Evolutionary conservation across 257 asterid genomes (phyloP).

Genomic region (Orobanche coerulescens): DNA sequence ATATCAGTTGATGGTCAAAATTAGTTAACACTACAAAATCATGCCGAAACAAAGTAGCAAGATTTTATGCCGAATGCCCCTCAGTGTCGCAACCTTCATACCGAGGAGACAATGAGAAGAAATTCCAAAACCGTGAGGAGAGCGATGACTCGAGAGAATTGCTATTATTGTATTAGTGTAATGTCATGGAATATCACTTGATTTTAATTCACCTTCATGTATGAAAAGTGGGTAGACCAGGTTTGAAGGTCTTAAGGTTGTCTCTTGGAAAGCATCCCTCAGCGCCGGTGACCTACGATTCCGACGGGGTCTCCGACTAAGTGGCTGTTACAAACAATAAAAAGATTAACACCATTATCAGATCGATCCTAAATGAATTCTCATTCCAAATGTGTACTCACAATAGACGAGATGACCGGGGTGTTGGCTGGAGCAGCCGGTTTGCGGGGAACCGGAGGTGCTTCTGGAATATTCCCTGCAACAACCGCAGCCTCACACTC

Average conservation of each 20-base stretch:
- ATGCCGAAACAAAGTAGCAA: too few species aligned
- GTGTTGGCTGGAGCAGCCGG: slow-evolving; percentile 80
- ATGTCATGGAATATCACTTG: too few species aligned
- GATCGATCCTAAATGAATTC: background rate
- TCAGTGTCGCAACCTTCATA: too few species aligned
- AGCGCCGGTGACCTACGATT: slow-evolving; percentile 66
- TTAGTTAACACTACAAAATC: too few species aligned
- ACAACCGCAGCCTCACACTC: slow-evolving; percentile 87
- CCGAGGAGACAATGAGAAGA: too few species aligned
- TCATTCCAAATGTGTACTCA: slow-evolving; percentile 26
- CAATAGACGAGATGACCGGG: slow-evolving; percentile 54
- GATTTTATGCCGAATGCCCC: too few species aligned
- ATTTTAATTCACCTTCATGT: slow-evolving; percentile 64
- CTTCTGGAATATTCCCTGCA: slow-evolving; percentile 77
- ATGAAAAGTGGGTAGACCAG: slow-evolving; percentile 94
- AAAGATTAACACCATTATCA: background rate
- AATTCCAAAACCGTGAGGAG: too few species aligned
- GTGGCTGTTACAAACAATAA: slow-evolving; percentile 40
- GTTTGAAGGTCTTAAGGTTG: slow-evolving; percentile 79
- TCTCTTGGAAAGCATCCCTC: slow-evolving; percentile 90
- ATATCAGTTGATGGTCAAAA: too few species aligned
- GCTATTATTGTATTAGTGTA: too few species aligned
- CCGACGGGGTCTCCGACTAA: slow-evolving; percentile 76
- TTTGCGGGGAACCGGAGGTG: slow-evolving; percentile 72
- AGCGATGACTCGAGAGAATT: too few species aligned